Evolutionary conservation across 2,329 filamentous ascomycete genomes (phyloP).

Genomic region (Fonsecaea multimorphosa): DNA sequence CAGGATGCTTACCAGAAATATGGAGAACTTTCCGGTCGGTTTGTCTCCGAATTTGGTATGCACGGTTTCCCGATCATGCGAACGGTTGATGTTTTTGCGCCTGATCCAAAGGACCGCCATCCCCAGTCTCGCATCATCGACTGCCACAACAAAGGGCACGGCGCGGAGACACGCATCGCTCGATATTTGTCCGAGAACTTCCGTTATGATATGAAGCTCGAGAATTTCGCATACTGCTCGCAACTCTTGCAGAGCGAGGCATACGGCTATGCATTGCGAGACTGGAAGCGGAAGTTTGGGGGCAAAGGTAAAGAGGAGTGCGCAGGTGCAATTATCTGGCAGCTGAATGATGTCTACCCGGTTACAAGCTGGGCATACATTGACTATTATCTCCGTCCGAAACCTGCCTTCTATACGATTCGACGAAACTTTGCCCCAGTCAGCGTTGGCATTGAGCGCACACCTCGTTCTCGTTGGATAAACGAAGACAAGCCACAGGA

Average conservation of each 20-base stretch:
- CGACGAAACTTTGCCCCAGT: slow-evolving; percentile 63
- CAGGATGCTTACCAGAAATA: slow-evolving; percentile 92
- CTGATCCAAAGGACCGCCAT: slow-evolving; percentile 72
- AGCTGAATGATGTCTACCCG: slow-evolving; percentile 61
- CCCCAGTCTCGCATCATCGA: slow-evolving; percentile 84
- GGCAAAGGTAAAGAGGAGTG: slow-evolving; percentile 50
- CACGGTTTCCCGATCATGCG: slow-evolving; percentile 83
- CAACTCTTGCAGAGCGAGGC: slow-evolving; percentile 67
- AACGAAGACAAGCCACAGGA: slow-evolving; percentile 8
- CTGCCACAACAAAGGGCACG: slow-evolving; percentile 94
- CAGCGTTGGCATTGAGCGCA: slow-evolving; percentile 57
- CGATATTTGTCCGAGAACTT: slow-evolving; percentile 91
- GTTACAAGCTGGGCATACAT: slow-evolving; percentile 67
- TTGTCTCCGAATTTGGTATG: slow-evolving; percentile 96
- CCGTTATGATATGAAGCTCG: slow-evolving; percentile 60
- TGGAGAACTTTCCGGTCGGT: slow-evolving; percentile 82
- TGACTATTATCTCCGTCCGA: slow-evolving; percentile 66
- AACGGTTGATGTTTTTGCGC: slow-evolving; percentile 77
- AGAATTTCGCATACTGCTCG: slow-evolving; percentile 71
- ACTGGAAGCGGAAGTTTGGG: slow-evolving; percentile 57
- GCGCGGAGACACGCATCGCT: slow-evolving; percentile 82
- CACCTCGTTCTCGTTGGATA: slow-evolving; percentile 11
- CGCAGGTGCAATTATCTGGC: slow-evolving; percentile 55
- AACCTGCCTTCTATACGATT: slow-evolving; percentile 66
- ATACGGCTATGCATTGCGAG: slow-evolving; percentile 64